Conservation (phyloP, 2,329 filamentous ascomycete species). For the Achaetomium macrosporum region DNA sequence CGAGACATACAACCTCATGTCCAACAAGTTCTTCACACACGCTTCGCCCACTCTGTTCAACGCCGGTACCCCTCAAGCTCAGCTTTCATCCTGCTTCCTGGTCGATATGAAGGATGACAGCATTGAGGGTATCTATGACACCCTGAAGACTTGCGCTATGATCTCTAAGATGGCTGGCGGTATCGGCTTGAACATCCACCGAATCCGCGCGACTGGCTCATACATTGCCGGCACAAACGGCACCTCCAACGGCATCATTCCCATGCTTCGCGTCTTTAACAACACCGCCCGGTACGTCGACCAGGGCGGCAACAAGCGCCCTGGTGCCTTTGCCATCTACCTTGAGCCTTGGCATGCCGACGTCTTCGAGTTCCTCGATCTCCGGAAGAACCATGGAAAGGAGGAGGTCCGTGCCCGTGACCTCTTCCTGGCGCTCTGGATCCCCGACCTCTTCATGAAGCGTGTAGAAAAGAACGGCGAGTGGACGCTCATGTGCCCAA, state of each 20-base stretch:
- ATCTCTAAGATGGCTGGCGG: slow-evolving; percentile 99
- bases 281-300: slow-evolving; percentile 98
- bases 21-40: slow-evolving; percentile 96
- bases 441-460: slow-evolving; percentile 99
- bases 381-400: slow-evolving; percentile 99
- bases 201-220: slow-evolving; percentile 93
- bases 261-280: slow-evolving; percentile 98
- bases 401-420: slow-evolving; percentile 96
- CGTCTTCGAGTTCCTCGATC: slow-evolving; percentile 93
- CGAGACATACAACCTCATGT: slow-evolving; percentile 99
- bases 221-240: slow-evolving; percentile 98
- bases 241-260: slow-evolving; percentile 93
- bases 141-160: slow-evolving; percentile 98
- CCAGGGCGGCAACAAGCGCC: slow-evolving; percentile 98
- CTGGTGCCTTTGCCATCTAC: slow-evolving; percentile 97
- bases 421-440: slow-evolving; percentile 96
- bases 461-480: slow-evolving; percentile 93
- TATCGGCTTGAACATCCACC: slow-evolving; percentile 93
- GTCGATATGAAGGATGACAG: slow-evolving; percentile 99
- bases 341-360: slow-evolving; percentile 98
- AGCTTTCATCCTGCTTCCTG: slow-evolving; percentile 96
- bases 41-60: slow-evolving; percentile 98
- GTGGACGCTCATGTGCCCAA: slow-evolving; percentile 98
- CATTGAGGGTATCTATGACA: slow-evolving; percentile 99
- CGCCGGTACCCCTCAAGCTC: slow-evolving; percentile 87